These are phyloP conservation scores for Tuber indicum DNA, from an alignment of 495 filamentous ascomycete species.

Conservation along the genomic window DNA sequence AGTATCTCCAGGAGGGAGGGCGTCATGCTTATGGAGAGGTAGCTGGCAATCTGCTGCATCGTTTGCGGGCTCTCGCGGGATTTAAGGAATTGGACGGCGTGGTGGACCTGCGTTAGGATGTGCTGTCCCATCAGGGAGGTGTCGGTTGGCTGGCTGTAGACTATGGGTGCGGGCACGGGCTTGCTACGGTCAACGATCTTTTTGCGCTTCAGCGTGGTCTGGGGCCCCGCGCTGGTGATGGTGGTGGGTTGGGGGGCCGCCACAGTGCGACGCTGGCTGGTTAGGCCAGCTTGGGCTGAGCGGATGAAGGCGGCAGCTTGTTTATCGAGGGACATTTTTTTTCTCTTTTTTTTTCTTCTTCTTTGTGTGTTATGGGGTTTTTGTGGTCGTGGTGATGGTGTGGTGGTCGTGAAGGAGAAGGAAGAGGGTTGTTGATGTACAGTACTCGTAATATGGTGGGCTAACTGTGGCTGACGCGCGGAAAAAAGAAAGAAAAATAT, in stretches of 20 bases:
- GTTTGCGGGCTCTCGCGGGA: conserved; percentile 63
- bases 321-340: conserved; percentile 39
- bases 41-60: conserved; percentile 65
- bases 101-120: conserved; percentile 76
- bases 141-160: conserved; percentile 70
- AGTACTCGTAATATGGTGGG: too few relatives aligned
- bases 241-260: conserved; percentile 11
- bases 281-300: conserved; percentile 42
- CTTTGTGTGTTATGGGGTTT: not conserved
- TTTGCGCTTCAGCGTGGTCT: conserved; percentile 28
- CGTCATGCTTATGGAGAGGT: conserved; percentile 68
- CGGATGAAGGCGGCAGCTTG: conserved; percentile 40
- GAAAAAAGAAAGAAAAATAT: not conserved
- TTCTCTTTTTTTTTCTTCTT: too few relatives aligned
- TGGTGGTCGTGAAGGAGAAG: not conserved
- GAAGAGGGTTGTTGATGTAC: not conserved
- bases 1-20: conserved; percentile 46
- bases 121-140: conserved; percentile 65
- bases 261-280: conserved; percentile 31
- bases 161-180: conserved; percentile 42
- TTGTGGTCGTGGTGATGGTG: not conserved
- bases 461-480: not conserved
- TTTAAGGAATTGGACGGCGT: conserved; percentile 79
- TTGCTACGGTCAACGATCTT: conserved; percentile 28
- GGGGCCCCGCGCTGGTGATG: conserved; percentile 11